A percentile compares a stretch with the other conserved stretches of the same genome.
These are phyloP conservation scores for Pseudogymnoascus sp. DNA, from an alignment of 2,329 filamentous ascomycete species.

Conservation along the genomic window DNA sequence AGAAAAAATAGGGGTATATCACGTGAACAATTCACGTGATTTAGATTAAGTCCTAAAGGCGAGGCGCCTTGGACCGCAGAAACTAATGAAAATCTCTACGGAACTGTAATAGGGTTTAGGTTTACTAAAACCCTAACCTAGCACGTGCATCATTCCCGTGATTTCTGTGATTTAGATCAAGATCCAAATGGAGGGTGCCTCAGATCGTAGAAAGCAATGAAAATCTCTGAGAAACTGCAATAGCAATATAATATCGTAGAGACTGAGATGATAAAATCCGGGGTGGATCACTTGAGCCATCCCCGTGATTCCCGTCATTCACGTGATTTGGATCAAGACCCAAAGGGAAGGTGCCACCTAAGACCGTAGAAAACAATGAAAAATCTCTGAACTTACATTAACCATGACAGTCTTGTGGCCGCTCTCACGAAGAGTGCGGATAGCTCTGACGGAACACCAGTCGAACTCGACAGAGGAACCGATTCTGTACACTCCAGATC, in stretches of 20 bases:
- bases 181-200: not conserved
- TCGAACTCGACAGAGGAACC: slow-evolving; percentile 98
- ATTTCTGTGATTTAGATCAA: not conserved
- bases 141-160: not conserved
- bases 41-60: no score
- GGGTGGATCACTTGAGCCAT: not conserved
- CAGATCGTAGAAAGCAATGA: slow-evolving; percentile 16
- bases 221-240: not conserved
- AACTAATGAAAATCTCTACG: no score
- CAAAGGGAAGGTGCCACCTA: not conserved
- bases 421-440: slow-evolving; percentile 77
- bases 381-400: slow-evolving; percentile 41
- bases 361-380: slow-evolving; percentile 17
- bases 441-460: slow-evolving; percentile 94
- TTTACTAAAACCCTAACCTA: no score
- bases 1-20: no score
- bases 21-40: no score
- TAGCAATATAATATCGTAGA: slow-evolving; percentile 16
- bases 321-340: not conserved
- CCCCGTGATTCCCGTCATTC: not conserved
- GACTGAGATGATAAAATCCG: not conserved
- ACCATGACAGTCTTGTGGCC: slow-evolving; percentile 96
- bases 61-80: no score
- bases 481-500: slow-evolving; percentile 93
- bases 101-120: no score